Base-by-base conservation (phyloP, 148 eudicot genomes). In the Vaccinium myrtillus region DNA sequence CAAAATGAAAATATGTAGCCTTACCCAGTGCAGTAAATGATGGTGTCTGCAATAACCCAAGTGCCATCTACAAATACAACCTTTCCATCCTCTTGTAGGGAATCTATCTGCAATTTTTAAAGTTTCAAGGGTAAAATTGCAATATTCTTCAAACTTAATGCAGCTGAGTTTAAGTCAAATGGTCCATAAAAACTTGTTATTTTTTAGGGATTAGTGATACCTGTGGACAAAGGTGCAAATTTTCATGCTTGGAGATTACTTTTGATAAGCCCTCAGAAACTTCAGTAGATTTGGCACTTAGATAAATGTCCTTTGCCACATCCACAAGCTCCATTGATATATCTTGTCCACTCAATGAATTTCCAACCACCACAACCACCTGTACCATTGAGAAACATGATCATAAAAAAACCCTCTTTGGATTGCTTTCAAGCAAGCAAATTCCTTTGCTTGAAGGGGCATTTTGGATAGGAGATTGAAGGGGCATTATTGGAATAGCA, bases 351-450 rank as follows among this genome's bases (percentile, higher is more conserved):
- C 96, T 94, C 32, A 89, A 13, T 75, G 94, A 92, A 85, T 85
- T 92, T 81, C 98, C 96, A 85, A 94, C 95, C 4, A 94, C 91
- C 89, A 93, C 98, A 70, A 94, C 93, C 65, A 93, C 96, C 96
- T 93, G 77, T 73, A 16, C 11, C 16, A 16, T 73, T 70, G 7
- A 36, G 77, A 73, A 73, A 14, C 50, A 39, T 73, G 70, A 63
- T n/a, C 70, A 50, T 50, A 7, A 7, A 63, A 63, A 12, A 73
- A 39, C 23, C 21, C 77, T 36, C 77, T 36, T 73, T 79, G 65
- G 21, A 54, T 79, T 25, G 77, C 19, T 75, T 75, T 51, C 51
- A 83, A 46, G 65, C 54, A 15, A 71, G 36, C 36, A 32, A 32
- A 32, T 32, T 32, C 36, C 36, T 32, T 32, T 32, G 36, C 36